phyloP scores from a whole-genome alignment of 305 asterid species.

The Vinca major region DNA sequence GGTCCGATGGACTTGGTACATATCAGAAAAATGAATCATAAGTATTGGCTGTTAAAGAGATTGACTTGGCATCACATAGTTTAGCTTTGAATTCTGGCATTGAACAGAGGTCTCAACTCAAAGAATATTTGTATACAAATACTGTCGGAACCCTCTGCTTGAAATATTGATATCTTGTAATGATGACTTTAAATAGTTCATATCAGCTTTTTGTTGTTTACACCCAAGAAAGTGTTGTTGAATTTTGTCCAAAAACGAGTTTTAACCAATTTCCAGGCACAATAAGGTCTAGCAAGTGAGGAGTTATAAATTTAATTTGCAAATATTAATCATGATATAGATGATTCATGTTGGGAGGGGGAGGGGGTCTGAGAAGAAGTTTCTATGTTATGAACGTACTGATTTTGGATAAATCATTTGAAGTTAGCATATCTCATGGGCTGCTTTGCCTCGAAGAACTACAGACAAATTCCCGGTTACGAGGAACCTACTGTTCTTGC shows the following conservation, averaged over 20 bases:
- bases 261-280: not conserved
- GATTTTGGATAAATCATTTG: constrained; percentile 15
- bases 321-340: not conserved
- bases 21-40: too few species aligned
- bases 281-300: not conserved
- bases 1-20: too few species aligned
- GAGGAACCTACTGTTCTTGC: constrained; percentile 79
- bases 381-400: constrained; percentile 23
- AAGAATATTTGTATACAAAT: too few species aligned
- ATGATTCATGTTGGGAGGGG: constrained; percentile 3
- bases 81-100: too few species aligned
- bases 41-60: too few species aligned
- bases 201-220: not conserved
- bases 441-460: constrained; percentile 49
- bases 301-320: not conserved
- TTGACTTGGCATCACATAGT: too few species aligned
- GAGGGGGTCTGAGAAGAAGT: constrained; percentile 1
- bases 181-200: not conserved
- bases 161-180: not conserved
- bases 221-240: not conserved
- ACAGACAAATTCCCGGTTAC: constrained; percentile 45
- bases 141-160: not conserved
- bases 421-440: constrained; percentile 41
- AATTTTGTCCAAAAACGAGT: not conserved
- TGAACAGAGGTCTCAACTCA: too few species aligned